phyloP scores from a whole-genome alignment of 148 eudicot species.

The Mesembryanthemum crystallinum region DNA sequence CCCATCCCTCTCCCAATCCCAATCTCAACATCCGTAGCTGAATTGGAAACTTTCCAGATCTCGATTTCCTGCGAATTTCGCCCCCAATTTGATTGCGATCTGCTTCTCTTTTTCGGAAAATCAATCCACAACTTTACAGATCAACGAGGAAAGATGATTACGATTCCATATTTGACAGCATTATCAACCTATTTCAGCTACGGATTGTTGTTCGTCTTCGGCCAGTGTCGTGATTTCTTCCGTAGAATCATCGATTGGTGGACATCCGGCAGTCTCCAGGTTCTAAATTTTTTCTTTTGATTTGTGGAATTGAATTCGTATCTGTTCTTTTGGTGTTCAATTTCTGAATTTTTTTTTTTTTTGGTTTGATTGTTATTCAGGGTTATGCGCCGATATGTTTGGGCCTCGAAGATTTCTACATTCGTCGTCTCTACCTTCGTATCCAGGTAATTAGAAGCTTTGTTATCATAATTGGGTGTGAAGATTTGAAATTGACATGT shows the following conservation, averaged over 20 bases:
- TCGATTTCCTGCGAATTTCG: background rate
- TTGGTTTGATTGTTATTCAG: slow-evolving; percentile 28
- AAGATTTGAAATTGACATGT: background rate
- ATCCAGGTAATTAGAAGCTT: slow-evolving; percentile 62
- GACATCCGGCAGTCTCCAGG: slow-evolving; percentile 66
- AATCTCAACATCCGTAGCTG: background rate
- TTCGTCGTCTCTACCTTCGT: slow-evolving; percentile 72
- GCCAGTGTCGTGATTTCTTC: slow-evolving; percentile 82
- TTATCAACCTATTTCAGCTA: slow-evolving; percentile 87
- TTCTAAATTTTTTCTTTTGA: slow-evolving; percentile 6
- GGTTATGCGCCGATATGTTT: slow-evolving; percentile 96
- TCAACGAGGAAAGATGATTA: slow-evolving; percentile 52
- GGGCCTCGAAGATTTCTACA: slow-evolving; percentile 89
- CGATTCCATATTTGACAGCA: slow-evolving; percentile 90
- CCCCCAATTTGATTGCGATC: slow-evolving; percentile 3
- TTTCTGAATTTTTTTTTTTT: too few species aligned
- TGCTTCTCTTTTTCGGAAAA: background rate
- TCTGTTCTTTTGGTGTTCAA: background rate
- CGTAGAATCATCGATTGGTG: slow-evolving; percentile 74
- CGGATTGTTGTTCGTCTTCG: slow-evolving; percentile 75
- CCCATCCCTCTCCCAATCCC: background rate
- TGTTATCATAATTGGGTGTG: background rate
- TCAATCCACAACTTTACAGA: background rate
- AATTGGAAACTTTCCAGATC: slow-evolving; percentile 10
- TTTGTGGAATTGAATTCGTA: background rate